These are phyloP conservation scores for Acorus gramineus DNA, from an alignment of 106 monocot genomes.

Conservation along the genomic window DNA sequence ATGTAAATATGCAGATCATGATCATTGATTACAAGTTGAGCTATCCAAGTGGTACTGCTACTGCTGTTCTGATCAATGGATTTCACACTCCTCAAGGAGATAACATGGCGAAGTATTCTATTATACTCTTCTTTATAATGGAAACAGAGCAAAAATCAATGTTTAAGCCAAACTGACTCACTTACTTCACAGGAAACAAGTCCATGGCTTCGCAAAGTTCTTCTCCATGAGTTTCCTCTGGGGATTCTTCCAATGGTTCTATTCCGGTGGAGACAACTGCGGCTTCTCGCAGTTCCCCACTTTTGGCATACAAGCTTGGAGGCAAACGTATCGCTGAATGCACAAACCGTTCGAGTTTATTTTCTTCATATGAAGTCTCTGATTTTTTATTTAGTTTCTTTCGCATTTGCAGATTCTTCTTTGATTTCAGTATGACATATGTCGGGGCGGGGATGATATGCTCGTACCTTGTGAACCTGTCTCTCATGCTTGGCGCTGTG, in stretches of 20 bases:
- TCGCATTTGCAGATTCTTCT: slow-evolving; percentile 62
- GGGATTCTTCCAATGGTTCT: slow-evolving; percentile 97
- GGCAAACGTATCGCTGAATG: slow-evolving; percentile 49
- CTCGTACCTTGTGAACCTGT: slow-evolving; percentile 88
- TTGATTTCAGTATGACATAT: slow-evolving; percentile 88
- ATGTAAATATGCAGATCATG: slow-evolving; percentile 51
- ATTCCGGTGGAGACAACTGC: slow-evolving; percentile 66
- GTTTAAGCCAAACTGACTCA: too few species aligned
- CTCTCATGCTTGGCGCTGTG: slow-evolving; percentile 75
- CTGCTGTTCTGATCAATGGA: slow-evolving; percentile 91
- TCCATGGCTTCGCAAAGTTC: slow-evolving; percentile 59
- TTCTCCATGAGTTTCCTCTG: slow-evolving; percentile 72
- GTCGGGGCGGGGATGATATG: slow-evolving; percentile 97
- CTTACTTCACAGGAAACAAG: slow-evolving; percentile 23
- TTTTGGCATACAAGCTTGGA: slow-evolving; percentile 75
- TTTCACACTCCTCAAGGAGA: slow-evolving; percentile 84
- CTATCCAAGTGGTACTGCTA: slow-evolving; percentile 90
- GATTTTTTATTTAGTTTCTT: background rate
- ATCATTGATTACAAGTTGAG: slow-evolving; percentile 85
- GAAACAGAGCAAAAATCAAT: background rate
- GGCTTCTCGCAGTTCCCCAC: slow-evolving; percentile 88
- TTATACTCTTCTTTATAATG: background rate
- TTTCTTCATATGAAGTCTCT: background rate
- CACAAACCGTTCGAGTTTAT: too few species aligned
- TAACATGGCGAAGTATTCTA: slow-evolving; percentile 61